These are phyloP conservation scores for Aspergillus thermomutatus DNA, from an alignment of 2,329 filamentous ascomycete species.

Conservation along the genomic window DNA sequence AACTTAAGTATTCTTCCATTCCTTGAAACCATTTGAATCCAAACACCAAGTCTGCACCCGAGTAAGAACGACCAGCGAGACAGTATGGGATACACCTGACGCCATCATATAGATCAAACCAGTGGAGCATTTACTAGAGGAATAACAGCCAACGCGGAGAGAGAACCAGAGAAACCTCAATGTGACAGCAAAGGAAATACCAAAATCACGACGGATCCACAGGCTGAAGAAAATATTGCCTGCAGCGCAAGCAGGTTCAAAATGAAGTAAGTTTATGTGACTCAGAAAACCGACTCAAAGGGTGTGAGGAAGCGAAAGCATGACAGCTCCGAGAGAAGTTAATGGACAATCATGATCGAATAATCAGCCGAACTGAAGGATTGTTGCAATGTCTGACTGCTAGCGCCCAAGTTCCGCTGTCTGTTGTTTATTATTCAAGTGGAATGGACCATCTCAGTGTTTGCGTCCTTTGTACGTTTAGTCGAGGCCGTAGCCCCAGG, in stretches of 20 bases:
- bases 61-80: neutral
- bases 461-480: neutral
- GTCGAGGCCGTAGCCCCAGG: neutral
- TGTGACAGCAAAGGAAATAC: neutral
- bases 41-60: neutral
- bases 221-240: neutral
- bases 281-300: neutral
- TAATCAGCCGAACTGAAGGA: neutral
- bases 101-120: neutral
- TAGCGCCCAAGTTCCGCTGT: neutral
- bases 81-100: neutral
- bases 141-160: neutral
- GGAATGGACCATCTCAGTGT: neutral
- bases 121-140: neutral
- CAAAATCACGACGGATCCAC: neutral
- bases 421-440: neutral
- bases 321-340: neutral
- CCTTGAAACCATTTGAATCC: neutral
- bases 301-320: neutral
- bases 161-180: neutral
- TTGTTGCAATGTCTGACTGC: neutral
- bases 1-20: neutral
- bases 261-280: too few species aligned
- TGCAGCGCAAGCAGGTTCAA: neutral
- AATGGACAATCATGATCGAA: neutral